Percentiles rank a stretch among this genome's conserved stretches.
Evolutionary conservation across 1,139 yeast genomes (phyloP).

Genomic region (Yamadazyma atmosphaerica): DNA sequence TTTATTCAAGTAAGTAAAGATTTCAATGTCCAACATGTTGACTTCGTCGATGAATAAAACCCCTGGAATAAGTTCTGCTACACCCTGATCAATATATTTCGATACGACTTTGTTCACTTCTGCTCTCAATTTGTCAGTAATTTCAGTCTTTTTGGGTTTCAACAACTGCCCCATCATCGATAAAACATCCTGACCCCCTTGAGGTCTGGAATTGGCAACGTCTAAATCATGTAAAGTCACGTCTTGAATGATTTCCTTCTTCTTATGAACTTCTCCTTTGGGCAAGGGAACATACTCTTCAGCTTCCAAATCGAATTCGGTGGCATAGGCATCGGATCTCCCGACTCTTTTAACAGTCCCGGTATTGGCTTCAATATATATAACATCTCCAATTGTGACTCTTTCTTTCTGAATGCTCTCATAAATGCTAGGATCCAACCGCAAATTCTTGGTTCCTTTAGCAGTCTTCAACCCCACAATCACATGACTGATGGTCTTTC

Average conservation of each 20-base stretch:
- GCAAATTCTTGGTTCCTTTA: constrained; percentile 88
- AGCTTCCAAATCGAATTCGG: constrained; percentile 96
- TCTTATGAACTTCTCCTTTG: constrained; percentile 97
- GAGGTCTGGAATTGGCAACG: constrained; percentile 95
- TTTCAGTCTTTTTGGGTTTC: constrained; percentile 97
- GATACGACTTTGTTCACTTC: constrained; percentile 97
- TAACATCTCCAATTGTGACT: constrained; percentile 93
- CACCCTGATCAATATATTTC: constrained; percentile 95
- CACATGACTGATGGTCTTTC: constrained; percentile 93
- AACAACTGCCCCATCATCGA: constrained; percentile 98
- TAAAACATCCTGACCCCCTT: constrained; percentile 97
- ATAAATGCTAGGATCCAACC: constrained; percentile 93
- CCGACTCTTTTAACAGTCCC: constrained; percentile 98
- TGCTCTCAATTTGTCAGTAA: constrained; percentile 88
- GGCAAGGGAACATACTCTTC: constrained; percentile 99
- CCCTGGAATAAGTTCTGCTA: constrained; percentile 97
- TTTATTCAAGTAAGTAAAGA: constrained; percentile 89
- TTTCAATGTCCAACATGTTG: constrained; percentile 95
- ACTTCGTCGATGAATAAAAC: constrained; percentile 97
- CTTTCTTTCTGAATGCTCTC: constrained; percentile 96
- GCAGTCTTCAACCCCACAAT: constrained; percentile 93
- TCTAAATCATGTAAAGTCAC: constrained; percentile 95
- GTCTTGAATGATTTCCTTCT: constrained; percentile 97
- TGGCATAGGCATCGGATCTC: constrained; percentile 96
- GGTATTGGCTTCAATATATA: constrained; percentile 94